Base-by-base conservation (phyloP, 176 grass and related monocot species). In the Paspalum notatum region DNA sequence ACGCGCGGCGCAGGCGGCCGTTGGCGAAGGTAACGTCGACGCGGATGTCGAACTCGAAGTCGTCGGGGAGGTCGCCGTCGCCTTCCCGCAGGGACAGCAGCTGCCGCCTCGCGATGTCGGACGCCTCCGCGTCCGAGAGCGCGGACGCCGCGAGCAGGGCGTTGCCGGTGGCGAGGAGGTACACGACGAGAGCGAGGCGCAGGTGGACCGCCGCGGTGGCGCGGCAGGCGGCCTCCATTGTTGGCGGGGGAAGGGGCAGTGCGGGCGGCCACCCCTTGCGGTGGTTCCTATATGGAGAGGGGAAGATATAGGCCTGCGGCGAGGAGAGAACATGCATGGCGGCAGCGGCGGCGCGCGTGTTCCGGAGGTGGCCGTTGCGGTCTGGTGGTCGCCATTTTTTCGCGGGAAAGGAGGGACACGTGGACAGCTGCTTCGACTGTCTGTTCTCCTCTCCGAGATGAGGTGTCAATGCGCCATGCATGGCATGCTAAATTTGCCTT, bases 21-120 rank as follows among this genome's bases (percentile, higher is more conserved):
- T 97, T 93, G 50, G 86, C 62, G 54, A 97, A 89, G 39, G 74
- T 87, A 26, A 97, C 59, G 37, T 74, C 76, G 6, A 91, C 82
- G 12, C 11, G 85, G 83, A 93, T 82, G 61, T 84, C 82, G 72
- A 97, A 81, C 76, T 88, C 76, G 15, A 93, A 97, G 61, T 97
- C 83, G 12, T 79, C 68, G 11, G 90, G 72, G 72, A 97, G 88
- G 18, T 87, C 77, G 25, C 93, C 85, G 55, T 88, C 44, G 40
- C 32, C 66, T 50, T 82, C 80, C 9, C 8, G 37, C 1, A 97
- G 69, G 43, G 80, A 69, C 1, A 86, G 84, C 8, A 93, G 80
- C 49, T 97, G 93, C 12, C 90, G 90, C 3, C 73, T 71, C 18
- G 80, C 66, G 44, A 93, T 93, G 55, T 52, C 51, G 18, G 93